Base-by-base conservation (phyloP, 208 protist genomes). In the Trypanosoma congolense region DNA sequence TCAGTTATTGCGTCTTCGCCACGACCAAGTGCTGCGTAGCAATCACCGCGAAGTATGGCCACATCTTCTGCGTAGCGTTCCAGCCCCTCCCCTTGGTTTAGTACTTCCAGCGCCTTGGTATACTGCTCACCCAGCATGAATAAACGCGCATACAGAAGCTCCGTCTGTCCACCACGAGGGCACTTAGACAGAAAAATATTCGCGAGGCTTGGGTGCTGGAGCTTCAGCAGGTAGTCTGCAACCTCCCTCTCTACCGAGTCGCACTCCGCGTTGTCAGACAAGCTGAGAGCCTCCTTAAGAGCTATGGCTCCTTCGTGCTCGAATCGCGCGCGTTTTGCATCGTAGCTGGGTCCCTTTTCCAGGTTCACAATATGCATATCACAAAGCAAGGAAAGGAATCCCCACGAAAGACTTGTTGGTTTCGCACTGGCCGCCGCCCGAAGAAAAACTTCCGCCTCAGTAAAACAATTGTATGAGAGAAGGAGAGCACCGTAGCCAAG, bases 381-480 rank as follows among this genome's bases (percentile, higher is more conserved):
- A 33, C 81, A 78, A 12, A 93, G 73, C 36, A 93, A 46, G 16
- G 56, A 65, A 29, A 93, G 29, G 61, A 73, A 74, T 16, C 70
- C 80, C 87, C 91, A 93, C 10, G 73, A 66, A 16, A 92, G 75
- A n/a, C 50, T 45, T 31, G 42, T 41, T 33, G 77, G 73, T 16
- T 60, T 55, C 4, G 73, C 47, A 49, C 94, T 88, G 8, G 87
- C 84, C 16, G 76, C 65, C 18, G 76, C 69, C 50, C 95, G 91
- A 40, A 96, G 48, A 56, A 87, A 96, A 21, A 96, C 86, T 5
- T 80, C 84, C 4, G 91, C 85, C 66, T 96, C 91, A 22, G 76
- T 71, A 28, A 86, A 65, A 8, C 87, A 80, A 51, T 84, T 62
- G 56, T 80, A 79, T n/a, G 73, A 58, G 53, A 92, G 70, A 24